phyloP scores from a whole-genome alignment of 192 early-diverging fungal species.

The Lunasporangiospora selenospora region DNA sequence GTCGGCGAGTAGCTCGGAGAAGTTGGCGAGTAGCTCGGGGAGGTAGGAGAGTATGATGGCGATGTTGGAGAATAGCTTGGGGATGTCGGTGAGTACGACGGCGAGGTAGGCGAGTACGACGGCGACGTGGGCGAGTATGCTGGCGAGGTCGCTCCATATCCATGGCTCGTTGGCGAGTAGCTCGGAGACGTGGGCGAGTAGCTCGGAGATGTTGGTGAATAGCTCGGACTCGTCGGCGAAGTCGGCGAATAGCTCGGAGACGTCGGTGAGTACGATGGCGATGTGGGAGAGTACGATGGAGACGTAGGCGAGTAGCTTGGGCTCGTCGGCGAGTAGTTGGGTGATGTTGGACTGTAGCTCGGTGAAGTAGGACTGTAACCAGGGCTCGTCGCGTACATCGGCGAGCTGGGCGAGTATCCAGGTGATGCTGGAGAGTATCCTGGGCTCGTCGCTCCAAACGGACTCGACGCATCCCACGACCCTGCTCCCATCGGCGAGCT shows the following conservation, averaged over 20 bases:
- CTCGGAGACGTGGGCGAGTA: constrained; percentile 80
- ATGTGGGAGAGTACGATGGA: constrained; percentile 75
- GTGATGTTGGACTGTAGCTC: constrained; percentile 77
- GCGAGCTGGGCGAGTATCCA: constrained; percentile 56
- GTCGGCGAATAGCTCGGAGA: constrained; percentile 79
- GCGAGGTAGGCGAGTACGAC: constrained; percentile 78
- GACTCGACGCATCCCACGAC: constrained; percentile 42
- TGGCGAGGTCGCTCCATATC: constrained; percentile 62
- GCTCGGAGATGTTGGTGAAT: constrained; percentile 65
- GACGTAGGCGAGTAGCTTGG: constrained; percentile 59
- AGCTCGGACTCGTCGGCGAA: constrained; percentile 70
- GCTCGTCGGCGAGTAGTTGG: constrained; percentile 79
- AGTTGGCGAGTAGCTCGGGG: constrained; percentile 75
- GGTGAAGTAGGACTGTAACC: constrained; percentile 53
- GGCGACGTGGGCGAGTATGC: constrained; percentile 81
- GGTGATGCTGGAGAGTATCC: constrained; percentile 54
- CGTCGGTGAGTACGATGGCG: constrained; percentile 78
- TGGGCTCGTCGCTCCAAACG: constrained; percentile 49
- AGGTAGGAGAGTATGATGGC: constrained; percentile 73
- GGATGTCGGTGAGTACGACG: constrained; percentile 78
- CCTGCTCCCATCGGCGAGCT: constrained; percentile 58
- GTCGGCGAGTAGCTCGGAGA: constrained; percentile 78
- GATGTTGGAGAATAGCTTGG: constrained; percentile 77
- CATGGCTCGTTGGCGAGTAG: constrained; percentile 63
- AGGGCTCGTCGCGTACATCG: constrained; percentile 47